phyloP scores from a whole-genome alignment of 306 rosid genomes.

The Dalbergia oliveri region DNA sequence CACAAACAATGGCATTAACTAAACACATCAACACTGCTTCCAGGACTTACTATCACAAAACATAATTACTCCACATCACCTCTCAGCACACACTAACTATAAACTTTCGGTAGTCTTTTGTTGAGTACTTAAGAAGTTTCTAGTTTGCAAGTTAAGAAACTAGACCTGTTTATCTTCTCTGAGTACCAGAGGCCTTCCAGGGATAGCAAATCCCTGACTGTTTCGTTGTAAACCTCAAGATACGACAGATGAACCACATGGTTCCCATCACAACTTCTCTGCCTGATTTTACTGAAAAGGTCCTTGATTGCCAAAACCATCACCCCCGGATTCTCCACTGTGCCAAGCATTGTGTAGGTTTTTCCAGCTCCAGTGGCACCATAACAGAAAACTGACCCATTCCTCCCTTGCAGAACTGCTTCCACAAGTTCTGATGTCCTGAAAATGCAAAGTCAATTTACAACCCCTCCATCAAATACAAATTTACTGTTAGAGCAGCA shows the following conservation, averaged over 20 bases:
- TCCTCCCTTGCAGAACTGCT: constrained; percentile 94
- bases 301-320: constrained; percentile 99
- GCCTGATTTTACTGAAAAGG: constrained; percentile 83
- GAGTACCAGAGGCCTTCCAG: constrained; percentile 93
- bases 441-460: constrained; percentile 48
- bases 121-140: not conserved
- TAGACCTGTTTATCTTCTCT: constrained; percentile 98
- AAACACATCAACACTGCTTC: not conserved
- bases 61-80: not conserved
- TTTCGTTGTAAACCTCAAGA: constrained; percentile 96
- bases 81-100: not conserved
- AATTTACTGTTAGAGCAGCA: constrained; percentile 2
- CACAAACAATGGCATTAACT: constrained; percentile 15
- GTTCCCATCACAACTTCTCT: constrained; percentile 88
- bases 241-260: constrained; percentile 90
- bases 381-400: constrained; percentile 94
- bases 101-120: not conserved
- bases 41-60: not conserved
- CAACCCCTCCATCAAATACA: constrained; percentile 22
- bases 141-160: constrained; percentile 4
- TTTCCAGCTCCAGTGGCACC: constrained; percentile 99
- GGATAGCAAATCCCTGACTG: constrained; percentile 92
- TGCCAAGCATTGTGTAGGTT: constrained; percentile 96
- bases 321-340: constrained; percentile 91
- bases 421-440: constrained; percentile 94